Base-by-base conservation (phyloP, 345 rosid species). In the Cardamine chenopodiifolia region DNA sequence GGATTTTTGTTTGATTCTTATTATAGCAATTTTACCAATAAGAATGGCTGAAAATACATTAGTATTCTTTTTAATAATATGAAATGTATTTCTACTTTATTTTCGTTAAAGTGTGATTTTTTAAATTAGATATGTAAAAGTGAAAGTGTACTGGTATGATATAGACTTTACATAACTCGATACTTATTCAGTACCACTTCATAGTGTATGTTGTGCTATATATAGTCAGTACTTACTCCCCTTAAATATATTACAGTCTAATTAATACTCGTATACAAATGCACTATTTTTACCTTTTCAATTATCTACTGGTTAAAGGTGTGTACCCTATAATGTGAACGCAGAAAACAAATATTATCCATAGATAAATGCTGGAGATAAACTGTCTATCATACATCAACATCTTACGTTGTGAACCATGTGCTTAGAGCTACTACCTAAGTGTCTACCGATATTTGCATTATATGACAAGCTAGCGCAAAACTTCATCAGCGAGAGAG, bases 281-380 rank as follows among this genome's bases (percentile, higher is more conserved):
- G 37, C 47, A 32, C 25, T 32, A 32, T 47, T 29, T 12, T 56
- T 12, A 19, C 44, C 23, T 57, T 70, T 25, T 71, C 28, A 32
- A 8, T 23, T 71, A 20, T 14, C 75, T 59, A 71, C 19, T 60
- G 75, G 75, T 71, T 35, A 48, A 12, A 60, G 5, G 37, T 47
- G 59, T 59, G 57, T 47, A 26, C 13, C 28, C 59, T 49, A 26
- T 31, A 26, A 35, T 35, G 15, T 39, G 15, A 39, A 39, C 1
- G n/a, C n/a, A 39, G 44, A 5, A 39, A 39, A 39, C 15, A 12
- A 12, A 39, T 39, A 39, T 39, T 39, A 4, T 39, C 15, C 15
- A 12, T 37, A 37, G 2, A 32, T 2, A 32, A 12, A 37, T 11
- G 42, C 1, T 39, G 44, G n/a, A 39, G n/a, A 12, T 39, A 39